Evolutionary conservation across 192 early-diverging fungal species (phyloP).

Genomic region (Chytriomyces hyalinus): DNA sequence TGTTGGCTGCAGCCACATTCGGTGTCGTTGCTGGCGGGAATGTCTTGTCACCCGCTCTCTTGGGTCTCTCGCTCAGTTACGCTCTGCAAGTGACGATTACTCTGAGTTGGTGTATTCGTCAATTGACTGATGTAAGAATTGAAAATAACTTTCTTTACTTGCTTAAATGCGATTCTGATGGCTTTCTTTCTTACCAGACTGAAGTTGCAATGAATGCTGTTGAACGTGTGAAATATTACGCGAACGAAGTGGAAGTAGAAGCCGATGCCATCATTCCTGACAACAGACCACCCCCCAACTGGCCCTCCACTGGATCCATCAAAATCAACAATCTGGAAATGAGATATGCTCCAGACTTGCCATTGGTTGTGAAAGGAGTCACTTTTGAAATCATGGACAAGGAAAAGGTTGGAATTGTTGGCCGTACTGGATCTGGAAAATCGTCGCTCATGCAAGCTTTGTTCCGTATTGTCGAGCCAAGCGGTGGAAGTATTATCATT

Average conservation of each 20-base stretch:
- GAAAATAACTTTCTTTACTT: neutral
- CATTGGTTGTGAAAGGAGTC: constrained; percentile 53
- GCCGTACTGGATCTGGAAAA: constrained; percentile 84
- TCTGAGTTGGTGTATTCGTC: constrained; percentile 81
- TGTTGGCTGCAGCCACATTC: constrained; percentile 77
- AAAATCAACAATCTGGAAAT: constrained; percentile 48
- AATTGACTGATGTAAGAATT: constrained; percentile 63
- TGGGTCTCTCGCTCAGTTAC: constrained; percentile 76
- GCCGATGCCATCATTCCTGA: constrained; percentile 35
- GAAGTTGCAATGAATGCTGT: constrained; percentile 67
- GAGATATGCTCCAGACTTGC: constrained; percentile 54
- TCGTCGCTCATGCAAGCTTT: constrained; percentile 71
- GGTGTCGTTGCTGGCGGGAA: constrained; percentile 60
- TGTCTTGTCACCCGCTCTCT: constrained; percentile 62
- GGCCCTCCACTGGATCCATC: constrained; percentile 58
- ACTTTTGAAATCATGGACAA: constrained; percentile 41
- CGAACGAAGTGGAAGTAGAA: constrained; percentile 47
- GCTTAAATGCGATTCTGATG: neutral
- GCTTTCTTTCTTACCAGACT: constrained; percentile 19
- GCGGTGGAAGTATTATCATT: constrained; percentile 67
- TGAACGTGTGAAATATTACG: constrained; percentile 62
- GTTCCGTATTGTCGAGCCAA: constrained; percentile 71
- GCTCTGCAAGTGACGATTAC: constrained; percentile 78
- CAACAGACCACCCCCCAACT: constrained; percentile 43
- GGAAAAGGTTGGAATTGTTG: constrained; percentile 60